Percentiles rank a stretch among this genome's conserved stretches.
Evolutionary conservation across 2,329 filamentous ascomycete genomes (phyloP).

Genomic region (Trichoderma cornu-damae): DNA sequence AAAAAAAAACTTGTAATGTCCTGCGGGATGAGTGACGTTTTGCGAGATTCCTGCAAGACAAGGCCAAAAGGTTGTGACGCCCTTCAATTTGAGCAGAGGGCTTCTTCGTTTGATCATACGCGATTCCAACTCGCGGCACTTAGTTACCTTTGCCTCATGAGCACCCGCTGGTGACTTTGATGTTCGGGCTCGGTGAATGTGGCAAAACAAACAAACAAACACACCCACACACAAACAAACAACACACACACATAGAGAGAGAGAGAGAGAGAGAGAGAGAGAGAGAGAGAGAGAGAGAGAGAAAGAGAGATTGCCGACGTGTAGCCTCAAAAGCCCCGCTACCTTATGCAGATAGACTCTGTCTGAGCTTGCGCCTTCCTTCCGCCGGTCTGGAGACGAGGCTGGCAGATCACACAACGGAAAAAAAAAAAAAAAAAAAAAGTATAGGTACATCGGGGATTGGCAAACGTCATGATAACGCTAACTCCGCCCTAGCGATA

Average conservation of each 20-base stretch:
- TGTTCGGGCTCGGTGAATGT: not conserved
- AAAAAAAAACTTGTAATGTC: not conserved
- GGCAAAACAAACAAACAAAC: not conserved
- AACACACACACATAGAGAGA: too few relatives aligned
- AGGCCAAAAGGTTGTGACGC: not conserved
- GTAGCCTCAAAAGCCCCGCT: not conserved
- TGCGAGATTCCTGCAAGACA: not conserved
- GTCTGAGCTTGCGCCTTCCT: not conserved
- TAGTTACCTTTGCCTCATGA: not conserved
- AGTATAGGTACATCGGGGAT: not conserved
- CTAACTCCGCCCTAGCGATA: conserved; percentile 15
- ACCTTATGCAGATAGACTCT: not conserved
- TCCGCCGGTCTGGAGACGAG: not conserved
- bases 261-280: too few relatives aligned
- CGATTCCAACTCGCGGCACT: not conserved
- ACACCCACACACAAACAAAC: too few relatives aligned
- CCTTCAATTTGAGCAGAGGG: not conserved
- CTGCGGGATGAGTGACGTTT: conserved; percentile 1
- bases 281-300: too few relatives aligned
- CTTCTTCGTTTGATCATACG: not conserved
- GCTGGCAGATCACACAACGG: not conserved
- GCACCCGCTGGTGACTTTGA: not conserved
- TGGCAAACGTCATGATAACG: conserved; percentile 16
- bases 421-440: too few relatives aligned
- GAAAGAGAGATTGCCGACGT: not conserved